Evolutionary conservation across 352 stramenopile species (phyloP), one percentile per base, ranked within the genome.

Genomic region (Phytophthora brassicae): DNA sequence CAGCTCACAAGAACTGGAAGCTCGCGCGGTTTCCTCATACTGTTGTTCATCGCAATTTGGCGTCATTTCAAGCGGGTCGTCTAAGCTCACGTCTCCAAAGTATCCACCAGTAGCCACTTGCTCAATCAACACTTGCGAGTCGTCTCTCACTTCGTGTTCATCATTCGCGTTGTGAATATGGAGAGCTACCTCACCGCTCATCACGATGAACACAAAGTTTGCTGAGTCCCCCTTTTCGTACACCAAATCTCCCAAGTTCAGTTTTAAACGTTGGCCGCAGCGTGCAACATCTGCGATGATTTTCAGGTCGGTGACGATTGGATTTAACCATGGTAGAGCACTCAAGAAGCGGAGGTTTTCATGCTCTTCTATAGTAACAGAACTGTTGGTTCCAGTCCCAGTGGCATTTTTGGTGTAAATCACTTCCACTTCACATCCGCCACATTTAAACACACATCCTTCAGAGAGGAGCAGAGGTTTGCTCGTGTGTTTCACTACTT

Each of bases 391-490:
- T 16, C 47, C 45, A 9, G 9, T 19, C 13, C 31, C 22, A 28
- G 1, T 48, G 4, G 48, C 14, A n/a, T 9, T 62, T 55, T 91
- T 91, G 17, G 84, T 68, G 24, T 72, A 86, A 11, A 84, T 74
- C 22, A 91, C 82, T 52, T 90, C 82, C 11, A 89, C 8, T 48
- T 91, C 82, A 3, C 58, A 74, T 31, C 74, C 81, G 23, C 80
- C 82, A 47, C 79, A 78, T 13, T 73, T 72, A 52, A 91, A 90
- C 4, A 91, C 69, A 20, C 74, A 86, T 19, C 74, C 77, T 65
- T 88, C 80, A n/a, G 77, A 75, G 4, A 90, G 69, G 58, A 90
- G 75, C n/a, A 91, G 54, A 20, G 82, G 78, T 24, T 90, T 89
- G 70, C 82, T 91, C 0, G 78, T 86, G 24, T 77, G 74, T 12